A percentile compares a stretch with the other conserved stretches of the same genome.
Conservation (phyloP, 2,329 filamentous ascomycete genomes). For the Pseudogymnoascus sp. region DNA sequence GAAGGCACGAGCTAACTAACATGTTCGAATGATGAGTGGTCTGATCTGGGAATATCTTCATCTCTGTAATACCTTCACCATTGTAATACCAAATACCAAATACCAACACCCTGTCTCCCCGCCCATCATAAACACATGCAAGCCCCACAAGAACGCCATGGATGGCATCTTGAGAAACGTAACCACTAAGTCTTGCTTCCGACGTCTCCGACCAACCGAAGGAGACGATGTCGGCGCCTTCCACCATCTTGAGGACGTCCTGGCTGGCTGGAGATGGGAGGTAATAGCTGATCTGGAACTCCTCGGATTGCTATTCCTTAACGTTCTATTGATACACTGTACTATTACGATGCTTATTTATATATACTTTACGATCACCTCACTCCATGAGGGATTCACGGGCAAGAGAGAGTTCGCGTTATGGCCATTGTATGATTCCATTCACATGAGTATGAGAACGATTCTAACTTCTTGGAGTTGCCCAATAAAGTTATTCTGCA, state of each 20-base stretch:
- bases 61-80: background rate
- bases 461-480: background rate
- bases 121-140: background rate
- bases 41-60: background rate
- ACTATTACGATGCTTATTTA: too few species aligned
- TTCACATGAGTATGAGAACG: background rate
- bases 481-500: background rate
- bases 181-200: background rate
- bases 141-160: background rate
- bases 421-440: too few species aligned
- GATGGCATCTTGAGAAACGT: background rate
- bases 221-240: background rate
- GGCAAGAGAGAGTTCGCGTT: too few species aligned
- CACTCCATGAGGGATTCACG: too few species aligned
- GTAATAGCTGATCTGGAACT: background rate
- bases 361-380: too few species aligned
- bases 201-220: background rate
- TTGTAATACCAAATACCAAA: background rate
- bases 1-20: background rate
- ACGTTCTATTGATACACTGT: too few species aligned
- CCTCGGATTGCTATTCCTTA: too few species aligned
- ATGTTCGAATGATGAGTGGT: background rate
- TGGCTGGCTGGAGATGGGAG: background rate
- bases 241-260: background rate
- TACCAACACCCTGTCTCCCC: background rate